phyloP scores from a whole-genome alignment of 2,329 filamentous ascomycete genomes.

The Aspergillus sp. region DNA sequence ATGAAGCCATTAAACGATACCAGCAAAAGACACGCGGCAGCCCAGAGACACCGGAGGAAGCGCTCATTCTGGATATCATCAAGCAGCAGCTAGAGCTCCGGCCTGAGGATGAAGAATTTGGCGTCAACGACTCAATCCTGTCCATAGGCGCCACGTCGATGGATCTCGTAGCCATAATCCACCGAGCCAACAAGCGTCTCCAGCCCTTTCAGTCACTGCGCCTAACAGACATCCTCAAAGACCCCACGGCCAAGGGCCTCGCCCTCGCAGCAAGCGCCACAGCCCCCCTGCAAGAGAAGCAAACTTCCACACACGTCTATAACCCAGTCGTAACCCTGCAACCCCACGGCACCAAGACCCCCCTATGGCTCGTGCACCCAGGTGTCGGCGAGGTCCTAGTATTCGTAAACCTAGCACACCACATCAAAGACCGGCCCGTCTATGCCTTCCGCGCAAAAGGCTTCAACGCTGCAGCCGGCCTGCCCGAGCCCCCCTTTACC shows the following conservation, averaged over 20 bases:
- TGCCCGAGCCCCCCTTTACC: conserved; percentile 33
- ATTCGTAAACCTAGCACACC: conserved; percentile 38
- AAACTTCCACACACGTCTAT: conserved; percentile 23
- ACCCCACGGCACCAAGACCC: conserved; percentile 29
- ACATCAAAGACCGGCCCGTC: conserved; percentile 21
- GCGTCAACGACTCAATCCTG: conserved; percentile 28
- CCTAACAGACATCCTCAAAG: conserved; percentile 34
- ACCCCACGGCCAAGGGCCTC: conserved; percentile 30
- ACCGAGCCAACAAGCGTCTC: conserved; percentile 14
- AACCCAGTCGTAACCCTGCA: conserved; percentile 39
- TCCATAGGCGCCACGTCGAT: conserved; percentile 42
- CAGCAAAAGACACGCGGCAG: not conserved
- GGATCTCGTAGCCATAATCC: conserved; percentile 42
- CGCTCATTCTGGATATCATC: conserved; percentile 14
- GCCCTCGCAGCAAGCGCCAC: not conserved
- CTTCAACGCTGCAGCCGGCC: conserved; percentile 33
- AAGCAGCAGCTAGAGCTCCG: conserved; percentile 12
- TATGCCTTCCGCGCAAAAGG: conserved; percentile 26
- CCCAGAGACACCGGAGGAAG: conserved; percentile 17
- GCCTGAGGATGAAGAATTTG: conserved; percentile 16
- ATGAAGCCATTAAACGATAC: conserved; percentile 6
- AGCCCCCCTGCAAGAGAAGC: conserved; percentile 9
- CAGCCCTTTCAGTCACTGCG: too few relatives aligned
- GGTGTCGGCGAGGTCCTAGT: conserved; percentile 46
- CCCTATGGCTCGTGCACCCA: conserved; percentile 44